Conservation (phyloP, 805 yeast genomes). For the Hanseniaspora valbyensis region DNA sequence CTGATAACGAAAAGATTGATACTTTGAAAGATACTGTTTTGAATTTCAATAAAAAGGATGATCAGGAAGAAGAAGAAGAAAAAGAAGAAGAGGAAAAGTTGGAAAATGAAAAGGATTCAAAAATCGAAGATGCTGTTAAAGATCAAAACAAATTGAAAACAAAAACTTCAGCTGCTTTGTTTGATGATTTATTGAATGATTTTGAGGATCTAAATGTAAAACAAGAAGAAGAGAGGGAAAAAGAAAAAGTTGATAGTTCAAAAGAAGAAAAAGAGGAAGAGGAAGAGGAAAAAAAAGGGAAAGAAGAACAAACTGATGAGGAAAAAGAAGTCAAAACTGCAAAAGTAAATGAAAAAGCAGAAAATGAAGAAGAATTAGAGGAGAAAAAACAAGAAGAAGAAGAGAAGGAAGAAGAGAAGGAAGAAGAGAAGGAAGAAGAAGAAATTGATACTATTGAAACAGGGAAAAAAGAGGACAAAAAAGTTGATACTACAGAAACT, state of each 20-base stretch:
- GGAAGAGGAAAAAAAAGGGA: background rate
- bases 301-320: background rate
- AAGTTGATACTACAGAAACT: background rate
- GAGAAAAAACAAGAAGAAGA: conserved; percentile 9
- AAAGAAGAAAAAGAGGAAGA: conserved; percentile 13
- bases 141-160: too few relatives aligned
- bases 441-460: conserved; percentile 12
- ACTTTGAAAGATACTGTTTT: conserved; percentile 17
- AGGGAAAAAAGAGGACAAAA: conserved; percentile 9
- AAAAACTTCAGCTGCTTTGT: background rate
- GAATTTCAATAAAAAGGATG: conserved; percentile 17
- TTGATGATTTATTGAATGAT: conserved; percentile 1
- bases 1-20: too few relatives aligned
- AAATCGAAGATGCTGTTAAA: too few relatives aligned
- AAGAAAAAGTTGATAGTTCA: conserved; percentile 9
- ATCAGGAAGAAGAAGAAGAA: conserved; percentile 20
- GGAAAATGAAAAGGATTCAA: background rate
- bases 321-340: background rate
- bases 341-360: background rate
- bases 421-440: conserved; percentile 15
- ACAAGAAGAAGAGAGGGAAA: conserved; percentile 10
- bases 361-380: background rate
- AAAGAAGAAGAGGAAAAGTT: conserved; percentile 18
- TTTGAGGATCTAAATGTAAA: background rate
- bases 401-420: conserved; percentile 8